phyloP scores from a whole-genome alignment of 108 stramenopile genomes.

The Skeletonema potamos region DNA sequence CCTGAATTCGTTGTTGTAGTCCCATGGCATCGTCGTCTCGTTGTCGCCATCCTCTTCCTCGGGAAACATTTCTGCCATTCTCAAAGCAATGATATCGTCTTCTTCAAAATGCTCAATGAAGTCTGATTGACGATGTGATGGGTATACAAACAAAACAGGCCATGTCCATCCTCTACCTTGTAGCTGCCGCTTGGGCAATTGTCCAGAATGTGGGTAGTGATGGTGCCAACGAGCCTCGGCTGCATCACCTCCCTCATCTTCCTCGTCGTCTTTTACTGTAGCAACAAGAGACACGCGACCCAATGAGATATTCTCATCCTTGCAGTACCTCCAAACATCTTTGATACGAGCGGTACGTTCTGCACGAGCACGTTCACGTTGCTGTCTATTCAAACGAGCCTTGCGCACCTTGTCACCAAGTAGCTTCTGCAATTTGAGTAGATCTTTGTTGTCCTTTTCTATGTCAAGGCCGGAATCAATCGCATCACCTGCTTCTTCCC shows the following conservation, averaged over 20 bases:
- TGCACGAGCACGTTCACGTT: slow-evolving; percentile 75
- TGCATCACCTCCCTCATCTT: slow-evolving; percentile 50
- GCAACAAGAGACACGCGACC: slow-evolving; percentile 80
- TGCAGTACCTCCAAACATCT: slow-evolving; percentile 84
- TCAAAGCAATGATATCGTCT: slow-evolving; percentile 75
- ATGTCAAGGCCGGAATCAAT: slow-evolving; percentile 74
- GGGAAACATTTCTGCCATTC: slow-evolving; percentile 89
- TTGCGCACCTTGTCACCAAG: slow-evolving; percentile 59
- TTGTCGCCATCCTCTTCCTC: slow-evolving; percentile 61
- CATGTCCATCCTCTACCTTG: slow-evolving; percentile 61
- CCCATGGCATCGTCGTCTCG: slow-evolving; percentile 79
- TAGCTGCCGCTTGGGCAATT: slow-evolving; percentile 47
- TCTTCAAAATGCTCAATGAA: slow-evolving; percentile 80
- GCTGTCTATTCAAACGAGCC: slow-evolving; percentile 71
- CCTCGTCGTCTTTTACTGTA: slow-evolving; percentile 76
- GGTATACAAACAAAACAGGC: slow-evolving; percentile 87
- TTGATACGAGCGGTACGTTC: slow-evolving; percentile 80
- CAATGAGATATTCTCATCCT: slow-evolving; percentile 62
- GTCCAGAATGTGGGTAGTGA: slow-evolving; percentile 81
- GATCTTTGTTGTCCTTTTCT: slow-evolving; percentile 68
- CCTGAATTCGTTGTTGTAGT: slow-evolving; percentile 82
- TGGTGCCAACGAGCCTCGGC: slow-evolving; percentile 83
- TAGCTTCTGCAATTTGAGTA: slow-evolving; percentile 63
- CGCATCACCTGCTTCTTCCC: slow-evolving; percentile 84
- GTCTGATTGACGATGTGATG: slow-evolving; percentile 84